Base-by-base conservation (phyloP, 129 eudicot genomes). In the Tanacetum coccineum region DNA sequence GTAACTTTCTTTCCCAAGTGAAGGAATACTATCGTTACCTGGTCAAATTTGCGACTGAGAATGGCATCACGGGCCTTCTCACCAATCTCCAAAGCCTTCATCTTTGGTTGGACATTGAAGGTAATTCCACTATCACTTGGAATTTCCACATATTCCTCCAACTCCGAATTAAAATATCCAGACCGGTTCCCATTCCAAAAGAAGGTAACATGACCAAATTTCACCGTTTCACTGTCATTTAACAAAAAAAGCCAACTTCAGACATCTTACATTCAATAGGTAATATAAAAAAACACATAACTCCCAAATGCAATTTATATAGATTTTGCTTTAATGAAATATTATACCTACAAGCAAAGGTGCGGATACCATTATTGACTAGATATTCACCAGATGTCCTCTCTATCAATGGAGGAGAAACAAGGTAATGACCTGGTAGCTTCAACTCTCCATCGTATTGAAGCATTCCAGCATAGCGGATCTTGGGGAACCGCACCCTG, bases 181-280 rank as follows among this genome's bases (percentile, higher is more conserved):
- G 97, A 91, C 21, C 97, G 96, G 50, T 91, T 91, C 47, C 97
- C 97, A 40, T 91, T 91, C 97, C 97, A 91, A 83, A 91, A 91
- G 52, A 91, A 91, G 21, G 96, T 91, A 9, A 91, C 97, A 70
- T 91, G 97, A 26, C 97, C 97, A 84, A 91, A 91, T 60, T 91
- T 91, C 7, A 91, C 97, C 1, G 96, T 91, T 69, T 91, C 97
- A 61, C 97, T 91, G 83, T 50, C 4, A 21, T 21, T 36, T 36
- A 36, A 36, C 42, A 20, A 64, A 56, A 4, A 21, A 6, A 4
- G 18, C 10, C 9, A 26, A 3, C 18, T 20, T 13, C 8, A 3
- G 42, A 50, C 12, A 1, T 36, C 30, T 42, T 8, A 9, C 3
- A 22, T 9, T 22, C 56, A 47, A 59, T 17, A 44, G 20, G 19